These are phyloP conservation scores for Oryza officinalis DNA, from an alignment of 176 grass and related monocot genomes.

Conservation along the genomic window DNA sequence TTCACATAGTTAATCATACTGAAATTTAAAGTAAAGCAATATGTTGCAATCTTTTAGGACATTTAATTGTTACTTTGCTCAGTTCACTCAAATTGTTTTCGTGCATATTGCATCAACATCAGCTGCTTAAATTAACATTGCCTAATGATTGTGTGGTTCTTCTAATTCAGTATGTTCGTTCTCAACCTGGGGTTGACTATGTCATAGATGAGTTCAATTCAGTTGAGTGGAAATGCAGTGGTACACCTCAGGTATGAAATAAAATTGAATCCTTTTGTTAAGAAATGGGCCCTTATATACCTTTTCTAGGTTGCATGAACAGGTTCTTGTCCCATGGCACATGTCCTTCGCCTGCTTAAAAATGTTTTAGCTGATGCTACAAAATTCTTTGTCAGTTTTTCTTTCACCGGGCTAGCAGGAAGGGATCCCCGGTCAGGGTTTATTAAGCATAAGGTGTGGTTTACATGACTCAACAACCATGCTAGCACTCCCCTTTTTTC, in stretches of 20 bases:
- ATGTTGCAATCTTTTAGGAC: background rate
- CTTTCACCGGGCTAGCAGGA: too few relatives aligned
- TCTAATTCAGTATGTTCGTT: conserved; percentile 45
- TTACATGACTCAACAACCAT: too few relatives aligned
- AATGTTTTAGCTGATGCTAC: background rate
- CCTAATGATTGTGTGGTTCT: background rate
- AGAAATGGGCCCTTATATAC: background rate
- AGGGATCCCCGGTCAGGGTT: too few relatives aligned
- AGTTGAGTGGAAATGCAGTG: conserved; percentile 67
- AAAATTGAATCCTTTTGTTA: background rate
- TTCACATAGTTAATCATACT: background rate
- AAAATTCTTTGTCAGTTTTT: background rate
- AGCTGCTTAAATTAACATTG: background rate
- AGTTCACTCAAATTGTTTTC: background rate
- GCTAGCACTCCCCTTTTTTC: conserved; percentile 1
- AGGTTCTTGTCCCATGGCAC: background rate
- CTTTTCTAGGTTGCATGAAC: background rate
- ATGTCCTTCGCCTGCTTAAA: background rate
- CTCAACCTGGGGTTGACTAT: conserved; percentile 71
- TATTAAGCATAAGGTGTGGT: too few relatives aligned
- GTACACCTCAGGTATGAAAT: conserved; percentile 71
- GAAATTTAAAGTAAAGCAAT: background rate
- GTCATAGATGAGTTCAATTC: conserved; percentile 61
- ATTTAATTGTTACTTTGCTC: background rate
- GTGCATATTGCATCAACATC: background rate